These are phyloP conservation scores for Brachypodium distachyon DNA, from an alignment of 202 grass and related monocot species.

Conservation along the genomic window DNA sequence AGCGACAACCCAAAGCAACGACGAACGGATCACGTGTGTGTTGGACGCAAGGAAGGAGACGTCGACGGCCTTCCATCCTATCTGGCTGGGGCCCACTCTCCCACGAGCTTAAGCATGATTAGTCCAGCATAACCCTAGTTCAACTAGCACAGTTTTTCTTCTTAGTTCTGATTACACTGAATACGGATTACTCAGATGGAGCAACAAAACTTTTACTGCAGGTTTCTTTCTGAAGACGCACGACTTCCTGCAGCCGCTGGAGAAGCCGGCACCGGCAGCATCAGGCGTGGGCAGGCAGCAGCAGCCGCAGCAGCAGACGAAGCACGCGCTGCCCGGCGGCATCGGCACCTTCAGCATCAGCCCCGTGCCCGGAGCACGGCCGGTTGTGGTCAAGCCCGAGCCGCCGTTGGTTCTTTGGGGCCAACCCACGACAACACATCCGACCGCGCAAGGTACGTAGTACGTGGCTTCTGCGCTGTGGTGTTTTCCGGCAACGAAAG, in stretches of 20 bases:
- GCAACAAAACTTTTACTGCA: background rate
- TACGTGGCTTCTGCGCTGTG: background rate
- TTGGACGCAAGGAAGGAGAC: slow-evolving; percentile 27
- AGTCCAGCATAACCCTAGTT: background rate
- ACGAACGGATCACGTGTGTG: slow-evolving; percentile 40
- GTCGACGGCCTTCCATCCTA: slow-evolving; percentile 43
- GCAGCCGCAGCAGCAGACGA: background rate
- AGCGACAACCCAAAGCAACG: slow-evolving; percentile 32
- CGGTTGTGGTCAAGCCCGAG: slow-evolving; percentile 26
- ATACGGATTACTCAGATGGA: background rate
- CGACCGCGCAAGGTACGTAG: slow-evolving; percentile 30
- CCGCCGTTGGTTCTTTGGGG: slow-evolving; percentile 48
- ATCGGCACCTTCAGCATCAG: slow-evolving; percentile 67
- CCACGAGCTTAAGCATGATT: slow-evolving; percentile 21
- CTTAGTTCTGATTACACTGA: background rate
- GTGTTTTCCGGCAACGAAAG: background rate
- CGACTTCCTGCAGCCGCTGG: slow-evolving; percentile 70
- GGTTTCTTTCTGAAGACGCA: slow-evolving; percentile 73
- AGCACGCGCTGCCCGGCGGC: slow-evolving; percentile 48
- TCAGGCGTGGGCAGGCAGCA: background rate
- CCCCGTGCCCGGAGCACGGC: slow-evolving; percentile 29
- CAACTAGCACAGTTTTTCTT: background rate
- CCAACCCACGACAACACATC: slow-evolving; percentile 13
- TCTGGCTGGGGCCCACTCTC: slow-evolving; percentile 26
- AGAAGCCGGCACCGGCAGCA: slow-evolving; percentile 5